phyloP scores from a whole-genome alignment of 2,329 filamentous ascomycete genomes.

The Alternaria arbusti region DNA sequence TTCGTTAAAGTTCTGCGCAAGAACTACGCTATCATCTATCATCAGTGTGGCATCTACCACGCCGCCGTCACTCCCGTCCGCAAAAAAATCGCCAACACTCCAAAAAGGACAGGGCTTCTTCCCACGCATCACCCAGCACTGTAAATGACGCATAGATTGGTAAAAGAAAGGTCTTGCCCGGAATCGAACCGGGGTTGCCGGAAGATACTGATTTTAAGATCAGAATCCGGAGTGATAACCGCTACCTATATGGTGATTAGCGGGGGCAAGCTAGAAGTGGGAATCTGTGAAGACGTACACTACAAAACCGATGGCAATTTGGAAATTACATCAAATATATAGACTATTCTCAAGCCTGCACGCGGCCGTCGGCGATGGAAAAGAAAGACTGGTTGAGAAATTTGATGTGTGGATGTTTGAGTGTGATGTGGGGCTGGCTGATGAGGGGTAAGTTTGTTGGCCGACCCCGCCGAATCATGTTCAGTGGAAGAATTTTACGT shows the following conservation, averaged over 20 bases:
- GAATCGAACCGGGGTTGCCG: conserved; percentile 38
- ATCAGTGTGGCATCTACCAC: neutral
- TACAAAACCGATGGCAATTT: conserved; percentile 19
- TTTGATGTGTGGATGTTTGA: neutral
- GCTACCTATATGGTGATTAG: conserved; percentile 21
- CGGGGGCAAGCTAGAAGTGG: conserved; percentile 8
- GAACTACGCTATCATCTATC: neutral
- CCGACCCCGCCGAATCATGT: neutral
- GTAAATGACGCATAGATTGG: neutral
- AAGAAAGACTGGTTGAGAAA: neutral
- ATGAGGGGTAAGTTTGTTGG: neutral
- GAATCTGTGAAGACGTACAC: conserved; percentile 9
- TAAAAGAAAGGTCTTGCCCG: conserved; percentile 24
- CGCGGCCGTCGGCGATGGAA: rapidly evolving
- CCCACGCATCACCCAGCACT: neutral
- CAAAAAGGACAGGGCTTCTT: neutral
- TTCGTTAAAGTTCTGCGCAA: neutral
- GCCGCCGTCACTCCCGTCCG: neutral
- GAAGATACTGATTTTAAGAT: conserved; percentile 23
- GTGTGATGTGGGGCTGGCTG: neutral
- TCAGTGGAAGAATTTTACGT: neutral
- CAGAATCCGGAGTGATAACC: conserved; percentile 40
- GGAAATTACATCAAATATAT: neutral
- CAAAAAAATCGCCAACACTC: neutral
- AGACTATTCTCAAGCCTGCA: rapidly evolving